Evolutionary conservation across 352 stramenopile species (phyloP), one percentile per base, ranked within the genome.

Genomic region (Pythium angustatum): DNA sequence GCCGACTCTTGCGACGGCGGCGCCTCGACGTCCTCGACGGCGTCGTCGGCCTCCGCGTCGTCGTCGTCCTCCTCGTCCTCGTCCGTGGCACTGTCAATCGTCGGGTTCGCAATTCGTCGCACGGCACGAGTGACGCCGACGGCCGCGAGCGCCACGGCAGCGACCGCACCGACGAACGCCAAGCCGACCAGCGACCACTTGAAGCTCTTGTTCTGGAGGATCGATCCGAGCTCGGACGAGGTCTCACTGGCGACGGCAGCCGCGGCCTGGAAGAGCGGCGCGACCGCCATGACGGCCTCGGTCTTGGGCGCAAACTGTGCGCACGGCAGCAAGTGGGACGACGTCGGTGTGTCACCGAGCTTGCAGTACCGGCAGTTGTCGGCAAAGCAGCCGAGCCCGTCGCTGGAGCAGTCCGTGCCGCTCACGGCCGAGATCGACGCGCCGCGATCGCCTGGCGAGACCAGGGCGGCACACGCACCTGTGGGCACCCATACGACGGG

Each of bases 331-430:
- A 75, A 54, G 12, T 72, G 54, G 5, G 34, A 7, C 12, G 59
- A 62, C n/a, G 62, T 31, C 11, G 12, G 0, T 5, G 64, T 76
- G 5, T 64, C 40, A 15, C 33, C 33, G 10, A 72, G n/a, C 24
- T 63, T 66, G 55, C 66, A 77, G 49, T 50, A 75, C 48, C 71
- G 71, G 43, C 71, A 73, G 8, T 22, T 27, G 11, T 51, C 26
- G 2, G 38, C 52, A 26, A 73, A 78, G 41, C 71, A 71, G 12
- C 59, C 55, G 8, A 77, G 54, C 5, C 67, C 55, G 27, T 56
- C 63, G 24, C 11, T 28, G 24, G 33, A 27, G 45, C 63, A 70
- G 0, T 30, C 1, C 0, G 38, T 17, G 30, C 62, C 64, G 2
- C 1, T 59, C 1, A 69, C 49, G n/a, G 38, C 68, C 41, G 58